Evolutionary conservation across 1,284 basidiomycete species (phyloP), one percentile per base, ranked within the genome.

Genomic region (Ceratobasidium sp.): DNA sequence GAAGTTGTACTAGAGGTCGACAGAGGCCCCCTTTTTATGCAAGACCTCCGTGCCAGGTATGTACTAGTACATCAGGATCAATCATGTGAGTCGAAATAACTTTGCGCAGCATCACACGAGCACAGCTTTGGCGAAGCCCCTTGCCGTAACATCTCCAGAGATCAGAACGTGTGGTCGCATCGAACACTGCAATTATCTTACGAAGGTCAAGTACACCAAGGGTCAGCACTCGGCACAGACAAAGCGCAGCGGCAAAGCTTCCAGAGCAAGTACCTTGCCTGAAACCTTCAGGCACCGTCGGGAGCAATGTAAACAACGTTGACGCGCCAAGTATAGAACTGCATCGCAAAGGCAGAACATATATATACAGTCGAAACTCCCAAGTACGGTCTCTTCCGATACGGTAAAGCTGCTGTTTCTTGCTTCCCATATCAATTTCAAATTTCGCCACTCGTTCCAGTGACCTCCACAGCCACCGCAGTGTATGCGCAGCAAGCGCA

Each of bases 401-500:
- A 8, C 19, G 48, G 5, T 49, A 49, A n/a, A 49, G 19, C 7
- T 5, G 11, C 14, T 8, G 14, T 49, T 14, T 8, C 5, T 49
- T 49, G 48, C 48, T 49, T 49, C n/a, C n/a, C 14, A 49, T 49
- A 41, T 49, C 5, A 11, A 49, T 49, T 49, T 8, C 48, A 49
- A 49, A 49, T 49, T 49, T n/a, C n/a, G 48, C 48, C 48, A 49
- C 48, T n/a, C 9, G 48, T 22, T 11, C n/a, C 19, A 14, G 7
- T 49, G 48, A 5, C 4, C 19, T 49, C 7, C n/a, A 49, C 19
- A 49, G 48, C 48, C 48, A 49, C 48, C 48, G n/a, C 48, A 49
- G 39, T 49, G n/a, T 49, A 49, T 49, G 48, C 48, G 48, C 48
- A 49, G 48, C 19, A 43, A 43, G 41, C 41, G 41, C 41, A 43